Percentiles rank a stretch among this genome's conserved stretches.
Conservation (phyloP, 2,329 filamentous ascomycete genomes). For the Escovopsis sp. region DNA sequence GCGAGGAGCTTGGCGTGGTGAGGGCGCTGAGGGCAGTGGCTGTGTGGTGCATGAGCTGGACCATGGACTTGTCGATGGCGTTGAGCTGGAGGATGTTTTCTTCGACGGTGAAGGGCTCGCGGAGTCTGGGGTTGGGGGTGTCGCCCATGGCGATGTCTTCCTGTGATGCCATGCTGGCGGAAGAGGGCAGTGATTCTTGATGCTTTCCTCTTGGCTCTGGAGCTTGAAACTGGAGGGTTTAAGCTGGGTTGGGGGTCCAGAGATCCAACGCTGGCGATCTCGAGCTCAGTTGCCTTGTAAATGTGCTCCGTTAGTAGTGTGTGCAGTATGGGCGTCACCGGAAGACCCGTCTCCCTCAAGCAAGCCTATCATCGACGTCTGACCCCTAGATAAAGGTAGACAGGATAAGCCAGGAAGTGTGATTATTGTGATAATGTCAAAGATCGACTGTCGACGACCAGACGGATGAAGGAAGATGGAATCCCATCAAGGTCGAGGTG, state of each 20-base stretch:
- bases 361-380: not conserved
- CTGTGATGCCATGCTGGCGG: constrained; percentile 16
- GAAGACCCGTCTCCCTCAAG: constrained; percentile 3
- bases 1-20: constrained; percentile 18
- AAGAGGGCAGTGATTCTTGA: not conserved
- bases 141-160: constrained; percentile 17
- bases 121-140: constrained; percentile 11
- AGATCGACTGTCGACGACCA: no score
- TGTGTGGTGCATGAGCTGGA: constrained; percentile 28
- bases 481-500: not conserved
- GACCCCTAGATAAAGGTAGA: no score
- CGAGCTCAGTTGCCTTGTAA: no score
- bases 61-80: constrained; percentile 52
- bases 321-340: no score
- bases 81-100: constrained; percentile 72
- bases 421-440: no score
- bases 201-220: no score
- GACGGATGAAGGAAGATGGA: no score
- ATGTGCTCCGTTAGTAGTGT: no score
- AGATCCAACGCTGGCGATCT: no score
- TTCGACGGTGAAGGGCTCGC: constrained; percentile 50
- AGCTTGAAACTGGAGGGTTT: no score
- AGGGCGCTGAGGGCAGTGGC: constrained; percentile 31
- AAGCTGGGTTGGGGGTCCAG: no score
- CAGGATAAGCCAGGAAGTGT: no score